Conservation (phyloP, 78 protist species). For the Dictyostelium discoideum region DNA sequence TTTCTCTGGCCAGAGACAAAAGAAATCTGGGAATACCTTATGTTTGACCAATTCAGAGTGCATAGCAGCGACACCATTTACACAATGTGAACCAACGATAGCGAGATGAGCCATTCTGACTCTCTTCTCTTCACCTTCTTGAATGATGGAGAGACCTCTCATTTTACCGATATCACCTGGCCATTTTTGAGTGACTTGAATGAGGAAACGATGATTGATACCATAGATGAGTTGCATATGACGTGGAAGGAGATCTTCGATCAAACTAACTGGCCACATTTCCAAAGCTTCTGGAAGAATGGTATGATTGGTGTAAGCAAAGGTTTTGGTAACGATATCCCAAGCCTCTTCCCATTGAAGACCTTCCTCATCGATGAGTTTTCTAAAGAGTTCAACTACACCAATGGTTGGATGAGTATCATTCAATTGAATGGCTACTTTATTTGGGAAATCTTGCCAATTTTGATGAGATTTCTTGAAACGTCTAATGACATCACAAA, state of each 20-base stretch:
- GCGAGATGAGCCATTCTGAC: constrained; percentile 96
- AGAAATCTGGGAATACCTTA: constrained; percentile 90
- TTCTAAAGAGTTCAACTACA: constrained; percentile 91
- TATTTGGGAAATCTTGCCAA: constrained; percentile 47
- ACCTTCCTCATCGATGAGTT: constrained; percentile 92
- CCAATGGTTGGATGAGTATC: constrained; percentile 98
- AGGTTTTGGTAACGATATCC: constrained; percentile 86
- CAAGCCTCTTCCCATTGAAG: constrained; percentile 93
- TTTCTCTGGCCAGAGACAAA: constrained; percentile 88
- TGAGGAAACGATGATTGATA: constrained; percentile 92
- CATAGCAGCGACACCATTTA: constrained; percentile 98
- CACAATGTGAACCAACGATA: constrained; percentile 91
- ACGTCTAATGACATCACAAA: constrained; percentile 95
- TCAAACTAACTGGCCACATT: constrained; percentile 95
- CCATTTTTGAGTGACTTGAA: constrained; percentile 78
- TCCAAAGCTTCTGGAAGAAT: constrained; percentile 98
- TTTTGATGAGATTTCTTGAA: constrained; percentile 77
- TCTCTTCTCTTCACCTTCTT: constrained; percentile 88
- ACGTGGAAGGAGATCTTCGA: constrained; percentile 95
- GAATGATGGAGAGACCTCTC: constrained; percentile 92
- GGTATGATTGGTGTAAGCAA: constrained; percentile 98
- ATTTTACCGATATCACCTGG: constrained; percentile 83
- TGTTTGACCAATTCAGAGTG: constrained; percentile 94
- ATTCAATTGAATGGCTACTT: constrained; percentile 96
- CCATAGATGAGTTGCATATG: constrained; percentile 96